Evolutionary conservation across 2,329 filamentous ascomycete genomes (phyloP).

Genomic region (Arthrobotrys conoides): DNA sequence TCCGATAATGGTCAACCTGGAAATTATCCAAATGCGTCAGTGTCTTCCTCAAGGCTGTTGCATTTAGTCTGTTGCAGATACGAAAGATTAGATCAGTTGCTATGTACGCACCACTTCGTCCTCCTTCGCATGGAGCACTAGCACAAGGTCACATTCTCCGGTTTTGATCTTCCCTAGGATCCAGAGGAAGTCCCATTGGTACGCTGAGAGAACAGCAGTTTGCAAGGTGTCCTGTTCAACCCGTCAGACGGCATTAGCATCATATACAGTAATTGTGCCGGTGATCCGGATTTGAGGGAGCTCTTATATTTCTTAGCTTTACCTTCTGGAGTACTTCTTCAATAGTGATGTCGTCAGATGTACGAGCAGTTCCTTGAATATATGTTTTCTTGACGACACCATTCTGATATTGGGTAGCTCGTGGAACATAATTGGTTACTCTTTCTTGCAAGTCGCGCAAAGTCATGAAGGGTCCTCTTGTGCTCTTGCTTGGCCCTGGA

Average conservation of each 20-base stretch:
- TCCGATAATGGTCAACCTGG: constrained; percentile 67
- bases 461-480: constrained; percentile 49
- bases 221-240: constrained; percentile 72
- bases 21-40: constrained; percentile 60
- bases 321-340: constrained; percentile 84
- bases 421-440: constrained; percentile 61
- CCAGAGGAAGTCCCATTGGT: constrained; percentile 87
- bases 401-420: constrained; percentile 68
- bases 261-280: constrained; percentile 17
- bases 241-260: constrained; percentile 27
- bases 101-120: constrained; percentile 67
- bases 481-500: constrained; percentile 62
- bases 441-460: constrained; percentile 39
- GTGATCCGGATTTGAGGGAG: constrained; percentile 14
- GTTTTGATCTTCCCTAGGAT: constrained; percentile 79
- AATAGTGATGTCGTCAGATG: constrained; percentile 82
- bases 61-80: constrained; percentile 36
- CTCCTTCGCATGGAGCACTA: constrained; percentile 75
- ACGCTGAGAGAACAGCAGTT: constrained; percentile 87
- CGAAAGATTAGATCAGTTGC: constrained; percentile 24
- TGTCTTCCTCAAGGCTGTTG: constrained; percentile 29
- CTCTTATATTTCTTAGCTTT: background rate
- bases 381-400: constrained; percentile 88
- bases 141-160: constrained; percentile 69
- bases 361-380: constrained; percentile 74